Evolutionary conservation across 2,329 filamentous ascomycete genomes (phyloP).

Genomic region (Corinectria fuckeliana): DNA sequence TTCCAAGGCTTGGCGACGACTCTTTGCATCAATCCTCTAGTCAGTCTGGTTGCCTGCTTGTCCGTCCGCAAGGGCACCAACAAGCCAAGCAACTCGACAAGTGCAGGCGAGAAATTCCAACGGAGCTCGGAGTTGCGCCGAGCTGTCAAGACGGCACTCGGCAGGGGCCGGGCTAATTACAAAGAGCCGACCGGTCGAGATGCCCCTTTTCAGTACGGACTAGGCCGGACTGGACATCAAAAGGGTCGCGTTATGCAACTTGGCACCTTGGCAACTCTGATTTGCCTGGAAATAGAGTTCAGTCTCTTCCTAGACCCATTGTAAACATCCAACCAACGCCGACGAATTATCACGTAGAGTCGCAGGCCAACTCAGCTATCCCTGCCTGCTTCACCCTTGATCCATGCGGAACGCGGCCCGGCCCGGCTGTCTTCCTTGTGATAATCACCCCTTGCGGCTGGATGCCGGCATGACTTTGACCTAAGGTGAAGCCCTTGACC

Average conservation of each 20-base stretch:
- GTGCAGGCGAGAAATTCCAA: too few species aligned
- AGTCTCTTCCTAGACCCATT: not conserved
- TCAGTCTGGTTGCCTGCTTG: not conserved
- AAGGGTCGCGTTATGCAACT: too few species aligned
- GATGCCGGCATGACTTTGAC: too few species aligned
- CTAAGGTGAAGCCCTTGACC: too few species aligned
- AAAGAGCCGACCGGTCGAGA: not conserved
- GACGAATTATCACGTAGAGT: too few species aligned
- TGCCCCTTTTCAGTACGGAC: not conserved
- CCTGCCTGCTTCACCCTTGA: too few species aligned
- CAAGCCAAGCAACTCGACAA: not conserved
- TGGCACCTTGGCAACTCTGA: not conserved
- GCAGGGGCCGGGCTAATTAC: not conserved
- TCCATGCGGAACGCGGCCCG: not conserved
- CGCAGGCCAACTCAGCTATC: too few species aligned
- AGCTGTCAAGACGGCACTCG: not conserved
- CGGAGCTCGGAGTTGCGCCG: too few species aligned
- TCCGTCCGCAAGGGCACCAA: not conserved
- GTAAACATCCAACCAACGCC: not conserved
- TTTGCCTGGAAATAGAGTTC: not conserved
- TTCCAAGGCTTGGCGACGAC: not conserved
- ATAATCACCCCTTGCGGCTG: not conserved
- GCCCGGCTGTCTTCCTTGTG: not conserved
- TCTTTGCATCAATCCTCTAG: not conserved
- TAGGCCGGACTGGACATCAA: not conserved